These are phyloP conservation scores for Hibiscus trionum DNA, from an alignment of 345 rosid species.

Conservation along the genomic window DNA sequence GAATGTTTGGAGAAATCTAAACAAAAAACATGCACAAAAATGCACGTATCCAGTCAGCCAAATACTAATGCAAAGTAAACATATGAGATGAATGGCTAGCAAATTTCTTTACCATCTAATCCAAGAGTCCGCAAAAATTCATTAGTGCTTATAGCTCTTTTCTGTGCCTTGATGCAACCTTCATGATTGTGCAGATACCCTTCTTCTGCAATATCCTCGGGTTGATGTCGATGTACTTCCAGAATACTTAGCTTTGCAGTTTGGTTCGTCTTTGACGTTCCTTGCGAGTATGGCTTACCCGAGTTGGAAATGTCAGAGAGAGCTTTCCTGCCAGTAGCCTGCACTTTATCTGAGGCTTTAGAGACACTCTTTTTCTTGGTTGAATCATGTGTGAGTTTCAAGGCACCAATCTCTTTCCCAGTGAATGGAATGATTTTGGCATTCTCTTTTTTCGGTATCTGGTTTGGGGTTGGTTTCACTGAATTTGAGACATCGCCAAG, in stretches of 20 bases:
- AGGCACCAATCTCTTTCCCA: too few relatives aligned
- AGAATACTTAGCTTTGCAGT: not conserved
- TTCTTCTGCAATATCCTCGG: not conserved
- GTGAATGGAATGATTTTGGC: slow-evolving; percentile 10
- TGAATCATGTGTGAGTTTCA: slow-evolving; percentile 15
- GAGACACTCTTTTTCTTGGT: slow-evolving; percentile 27
- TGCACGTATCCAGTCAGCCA: not conserved
- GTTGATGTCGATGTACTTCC: not conserved
- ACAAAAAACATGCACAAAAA: not conserved
- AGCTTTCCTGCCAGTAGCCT: not conserved
- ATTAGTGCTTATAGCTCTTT: not conserved
- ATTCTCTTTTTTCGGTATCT: slow-evolving; percentile 26
- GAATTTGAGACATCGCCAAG: not conserved
- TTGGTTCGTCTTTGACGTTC: slow-evolving; percentile 30
- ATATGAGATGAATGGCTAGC: not conserved
- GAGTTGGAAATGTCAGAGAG: slow-evolving; percentile 5
- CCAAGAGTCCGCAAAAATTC: not conserved
- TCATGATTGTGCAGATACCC: not conserved
- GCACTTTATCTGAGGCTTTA: slow-evolving; percentile 18
- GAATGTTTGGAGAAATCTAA: slow-evolving; percentile 4
- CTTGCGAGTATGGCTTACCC: slow-evolving; percentile 19
- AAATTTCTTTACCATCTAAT: not conserved
- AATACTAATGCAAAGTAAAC: not conserved
- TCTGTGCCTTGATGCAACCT: not conserved
- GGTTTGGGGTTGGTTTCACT: not conserved